Evolutionary conservation across 2,329 filamentous ascomycete genomes (phyloP), one percentile per base, ranked within the genome.

Genomic region (Clonostachys rosea): DNA sequence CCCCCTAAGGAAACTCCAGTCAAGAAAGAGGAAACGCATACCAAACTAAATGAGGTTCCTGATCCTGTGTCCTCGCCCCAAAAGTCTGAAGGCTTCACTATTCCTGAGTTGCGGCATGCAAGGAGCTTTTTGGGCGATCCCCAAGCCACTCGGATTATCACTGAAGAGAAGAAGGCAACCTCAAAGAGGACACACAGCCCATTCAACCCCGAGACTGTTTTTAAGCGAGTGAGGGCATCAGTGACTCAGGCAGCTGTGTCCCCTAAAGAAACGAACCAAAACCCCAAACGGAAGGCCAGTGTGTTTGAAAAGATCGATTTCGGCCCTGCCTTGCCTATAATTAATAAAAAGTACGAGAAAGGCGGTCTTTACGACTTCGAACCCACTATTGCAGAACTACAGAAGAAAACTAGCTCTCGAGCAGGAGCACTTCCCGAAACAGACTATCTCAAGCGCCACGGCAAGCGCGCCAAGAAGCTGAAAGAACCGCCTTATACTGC

Each of bases 261-360:
- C 24, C 51, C 48, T 47, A 51, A 57, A 43, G 33, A n/a, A 10
- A 8, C 17, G 36, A 39, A 18, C 36, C 46, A 56, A 16, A 52
- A 49, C 18, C 49, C 55, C 5, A 56, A 52, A 17, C 65, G 69
- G 9, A 71, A 71, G 34, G 63, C 61, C 9, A 79, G 72, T 49
- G 66, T 76, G 11, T 83, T 81, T 51, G 74, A 77, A 34, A 78
- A 72, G 51, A 68, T 83, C 33, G 67, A 74, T 37, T 78, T 83
- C 43, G 75, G 78, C 24, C 70, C 75, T 6, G 68, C 68, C 14
- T 63, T 82, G 34, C 73, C 77, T 1, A 60, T 74, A 47, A 76
- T 79, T 40, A 79, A 76, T 52, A 79, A 75, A 52, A 83, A 83
- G 53, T 83, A 83, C 51, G 73, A 79, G 52, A 71, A 74, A 42